Base-by-base conservation (phyloP, 75 land plant genomes). In the Cunninghamia lanceolata region DNA sequence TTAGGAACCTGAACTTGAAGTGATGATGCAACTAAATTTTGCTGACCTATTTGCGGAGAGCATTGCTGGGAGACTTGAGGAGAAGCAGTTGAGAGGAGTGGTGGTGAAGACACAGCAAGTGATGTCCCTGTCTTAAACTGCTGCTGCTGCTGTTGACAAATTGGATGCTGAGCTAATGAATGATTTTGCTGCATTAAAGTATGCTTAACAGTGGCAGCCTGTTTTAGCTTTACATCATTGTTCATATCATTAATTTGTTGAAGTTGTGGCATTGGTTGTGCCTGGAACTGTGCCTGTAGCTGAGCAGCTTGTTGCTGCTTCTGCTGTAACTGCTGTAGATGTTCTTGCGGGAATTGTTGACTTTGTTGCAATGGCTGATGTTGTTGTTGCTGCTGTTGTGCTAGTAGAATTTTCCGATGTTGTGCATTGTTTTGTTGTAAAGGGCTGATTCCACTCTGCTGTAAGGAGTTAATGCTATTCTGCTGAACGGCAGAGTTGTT, bases 21-120 rank as follows among this genome's bases (percentile, higher is more conserved):
- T 76, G 87, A 30, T 36, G 46, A 28, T 78, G 88, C 53, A 32
- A 85, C 78, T 81, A 91, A 15, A 84, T 56, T 91, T 84, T 93
- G 93, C 82, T 94, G 95, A 85, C 95, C 99, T 63, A 92, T 82
- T 82, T 98, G 98, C 85, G 98, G 99, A 7, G 99, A 96, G 73
- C 93, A 86, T 85, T 98, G 96, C 81, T 95, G 96, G 40, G 92
- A 83, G 68, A 94, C 88, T 84, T 96, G 99, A 71, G 97, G 99
- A n/a, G 99, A 98, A 79, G 94, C 86, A 70, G 97, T 90, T 84
- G 93, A 97, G 86, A 92, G 85, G 42, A 92, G 75, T 75, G 94
- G 99, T 25, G 94, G 93, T 78, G 97, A 94, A 76, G 97, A 94
- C 36, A 91, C 92, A 56, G 97, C 87, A 85, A 94, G 94, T 38